phyloP scores from a whole-genome alignment of 495 filamentous ascomycete genomes.

The Talaromyces proteolyticus region DNA sequence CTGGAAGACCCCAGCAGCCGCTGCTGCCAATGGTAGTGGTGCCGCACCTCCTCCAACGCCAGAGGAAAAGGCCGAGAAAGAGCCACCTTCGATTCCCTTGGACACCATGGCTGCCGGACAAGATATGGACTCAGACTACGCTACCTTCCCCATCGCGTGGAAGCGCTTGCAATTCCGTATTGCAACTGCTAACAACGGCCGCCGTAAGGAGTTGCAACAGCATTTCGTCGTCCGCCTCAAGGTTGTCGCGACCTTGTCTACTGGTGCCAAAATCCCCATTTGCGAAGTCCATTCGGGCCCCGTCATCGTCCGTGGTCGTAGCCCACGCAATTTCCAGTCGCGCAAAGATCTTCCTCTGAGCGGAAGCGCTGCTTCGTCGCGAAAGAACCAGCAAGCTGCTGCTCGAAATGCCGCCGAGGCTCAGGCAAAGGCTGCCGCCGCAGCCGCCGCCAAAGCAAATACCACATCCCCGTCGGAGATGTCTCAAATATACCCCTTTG shows the following conservation, averaged over 20 bases:
- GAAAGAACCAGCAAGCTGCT: slow-evolving; percentile 41
- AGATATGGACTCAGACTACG: slow-evolving; percentile 69
- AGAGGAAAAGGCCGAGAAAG: slow-evolving; percentile 58
- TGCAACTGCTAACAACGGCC: slow-evolving; percentile 79
- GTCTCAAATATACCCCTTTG: slow-evolving; percentile 12
- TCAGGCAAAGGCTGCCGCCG: slow-evolving; percentile 27
- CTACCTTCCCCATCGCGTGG: slow-evolving; percentile 82
- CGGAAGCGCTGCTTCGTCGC: slow-evolving; percentile 63
- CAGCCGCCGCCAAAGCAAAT: slow-evolving; percentile 1
- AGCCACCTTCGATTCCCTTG: slow-evolving; percentile 62
- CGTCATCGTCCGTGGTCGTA: slow-evolving; percentile 72
- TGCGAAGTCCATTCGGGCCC: slow-evolving; percentile 69
- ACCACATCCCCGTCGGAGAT: slow-evolving; percentile 18
- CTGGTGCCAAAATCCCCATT: slow-evolving; percentile 60
- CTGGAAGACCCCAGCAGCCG: slow-evolving; percentile 79
- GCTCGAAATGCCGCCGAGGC: slow-evolving; percentile 43
- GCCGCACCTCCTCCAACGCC: slow-evolving; percentile 36
- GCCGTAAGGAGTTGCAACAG: slow-evolving; percentile 74
- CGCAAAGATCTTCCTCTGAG: slow-evolving; percentile 70
- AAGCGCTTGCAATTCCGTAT: slow-evolving; percentile 89
- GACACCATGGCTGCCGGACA: slow-evolving; percentile 69
- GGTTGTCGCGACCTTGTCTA: slow-evolving; percentile 64
- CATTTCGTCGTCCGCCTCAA: slow-evolving; percentile 74
- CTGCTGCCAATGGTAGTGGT: slow-evolving; percentile 45
- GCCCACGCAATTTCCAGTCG: slow-evolving; percentile 74